Evolutionary conservation across 2,329 filamentous ascomycete species (phyloP).

Genomic region (Alternaria sp.): DNA sequence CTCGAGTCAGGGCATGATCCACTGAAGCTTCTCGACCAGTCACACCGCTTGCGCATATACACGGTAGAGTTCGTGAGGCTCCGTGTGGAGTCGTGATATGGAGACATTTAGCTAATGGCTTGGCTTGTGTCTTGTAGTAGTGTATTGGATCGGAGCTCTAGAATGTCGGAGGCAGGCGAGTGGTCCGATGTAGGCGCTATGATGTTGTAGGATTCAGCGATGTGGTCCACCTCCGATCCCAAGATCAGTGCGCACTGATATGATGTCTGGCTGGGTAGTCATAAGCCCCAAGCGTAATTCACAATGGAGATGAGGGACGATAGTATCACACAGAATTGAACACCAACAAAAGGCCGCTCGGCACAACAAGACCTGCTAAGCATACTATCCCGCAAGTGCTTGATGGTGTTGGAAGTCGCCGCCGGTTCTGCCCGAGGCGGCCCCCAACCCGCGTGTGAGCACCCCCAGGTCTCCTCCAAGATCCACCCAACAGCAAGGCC

Average conservation of each 20-base stretch:
- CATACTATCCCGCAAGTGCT: not conserved
- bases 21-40: slow-evolving; percentile 2
- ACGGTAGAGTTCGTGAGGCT: not conserved
- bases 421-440: slow-evolving; percentile 5
- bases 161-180: not conserved
- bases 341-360: not conserved
- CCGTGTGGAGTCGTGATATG: not conserved
- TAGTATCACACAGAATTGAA: not conserved
- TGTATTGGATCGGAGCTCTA: not conserved
- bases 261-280: not conserved
- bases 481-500: slow-evolving; percentile 4
- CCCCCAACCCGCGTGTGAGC: slow-evolving; percentile 1
- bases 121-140: not conserved
- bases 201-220: not conserved
- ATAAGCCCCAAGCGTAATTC: not conserved
- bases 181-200: not conserved
- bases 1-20: not conserved
- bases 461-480: not conserved
- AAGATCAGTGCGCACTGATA: not conserved
- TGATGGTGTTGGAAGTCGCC: not conserved
- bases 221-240: slow-evolving; percentile 1
- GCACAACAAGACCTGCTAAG: not conserved
- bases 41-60: not conserved
- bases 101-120: not conserved
- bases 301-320: not conserved